phyloP scores from a whole-genome alignment of 768 basidiomycete genomes.

The Zangia roseola region DNA sequence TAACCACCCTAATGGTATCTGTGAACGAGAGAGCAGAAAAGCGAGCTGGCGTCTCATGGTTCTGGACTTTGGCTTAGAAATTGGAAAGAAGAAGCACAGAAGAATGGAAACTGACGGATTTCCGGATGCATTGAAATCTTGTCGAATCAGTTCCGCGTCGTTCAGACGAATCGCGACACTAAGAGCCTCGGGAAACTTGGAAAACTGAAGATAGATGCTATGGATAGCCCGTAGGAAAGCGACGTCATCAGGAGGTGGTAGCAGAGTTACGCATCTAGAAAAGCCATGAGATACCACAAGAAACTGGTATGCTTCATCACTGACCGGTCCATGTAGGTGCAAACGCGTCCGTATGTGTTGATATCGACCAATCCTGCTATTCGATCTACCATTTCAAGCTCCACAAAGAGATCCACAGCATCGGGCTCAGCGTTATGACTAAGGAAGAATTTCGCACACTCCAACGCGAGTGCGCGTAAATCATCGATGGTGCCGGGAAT shows the following conservation, averaged over 20 bases:
- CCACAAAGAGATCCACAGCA: slow-evolving; percentile 93
- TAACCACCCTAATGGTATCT: slow-evolving; percentile 88
- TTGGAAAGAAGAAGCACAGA: neutral
- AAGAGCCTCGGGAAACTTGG: slow-evolving; percentile 89
- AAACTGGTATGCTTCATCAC: slow-evolving; percentile 21
- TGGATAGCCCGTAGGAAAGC: slow-evolving; percentile 88
- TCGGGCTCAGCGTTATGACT: slow-evolving; percentile 97
- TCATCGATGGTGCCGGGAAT: slow-evolving; percentile 64
- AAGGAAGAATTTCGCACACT: slow-evolving; percentile 88
- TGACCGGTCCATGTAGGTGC: slow-evolving; percentile 93
- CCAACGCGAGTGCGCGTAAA: slow-evolving; percentile 70
- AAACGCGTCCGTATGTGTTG: slow-evolving; percentile 86
- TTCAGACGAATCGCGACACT: slow-evolving; percentile 82
- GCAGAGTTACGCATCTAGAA: slow-evolving; percentile 77
- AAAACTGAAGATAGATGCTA: slow-evolving; percentile 81
- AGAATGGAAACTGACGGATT: slow-evolving; percentile 63
- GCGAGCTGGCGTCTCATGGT: slow-evolving; percentile 95
- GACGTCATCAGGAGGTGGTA: slow-evolving; percentile 91
- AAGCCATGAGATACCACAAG: slow-evolving; percentile 2
- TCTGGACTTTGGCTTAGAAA: slow-evolving; percentile 35
- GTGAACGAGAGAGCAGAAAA: slow-evolving; percentile 88
- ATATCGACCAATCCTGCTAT: slow-evolving; percentile 79
- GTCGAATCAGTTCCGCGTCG: slow-evolving; percentile 73
- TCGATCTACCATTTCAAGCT: slow-evolving; percentile 84
- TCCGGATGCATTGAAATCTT: slow-evolving; percentile 86